Conservation (phyloP, 2,329 filamentous ascomycete species). For the Thelonectria olida region DNA sequence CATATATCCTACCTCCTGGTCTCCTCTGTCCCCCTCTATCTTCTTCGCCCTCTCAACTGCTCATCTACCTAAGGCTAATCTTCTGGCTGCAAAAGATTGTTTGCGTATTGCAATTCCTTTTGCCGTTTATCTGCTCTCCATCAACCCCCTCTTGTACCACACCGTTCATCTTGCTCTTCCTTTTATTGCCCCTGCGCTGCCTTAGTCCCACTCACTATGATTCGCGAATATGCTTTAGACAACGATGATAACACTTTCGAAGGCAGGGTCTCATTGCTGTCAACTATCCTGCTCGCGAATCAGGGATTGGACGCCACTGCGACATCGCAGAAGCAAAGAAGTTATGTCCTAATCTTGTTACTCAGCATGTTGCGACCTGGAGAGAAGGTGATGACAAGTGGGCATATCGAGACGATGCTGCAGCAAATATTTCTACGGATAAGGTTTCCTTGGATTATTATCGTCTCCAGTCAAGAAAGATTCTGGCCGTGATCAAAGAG, state of each 20-base stretch:
- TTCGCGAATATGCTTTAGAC: neutral
- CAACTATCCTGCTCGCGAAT: slow-evolving; percentile 90
- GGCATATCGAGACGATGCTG: slow-evolving; percentile 87
- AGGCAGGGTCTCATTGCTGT: slow-evolving; percentile 94
- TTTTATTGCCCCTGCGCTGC: neutral
- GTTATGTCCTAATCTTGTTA: slow-evolving; percentile 82
- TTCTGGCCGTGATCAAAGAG: slow-evolving; percentile 81
- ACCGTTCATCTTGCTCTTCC: neutral
- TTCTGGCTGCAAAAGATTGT: neutral
- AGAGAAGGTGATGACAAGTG: slow-evolving; percentile 90
- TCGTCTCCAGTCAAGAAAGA: slow-evolving; percentile 82
- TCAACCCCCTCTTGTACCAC: no score
- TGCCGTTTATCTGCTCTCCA: no score
- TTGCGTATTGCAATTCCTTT: neutral
- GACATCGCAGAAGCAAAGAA: slow-evolving; percentile 84
- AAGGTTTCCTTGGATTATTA: slow-evolving; percentile 97
- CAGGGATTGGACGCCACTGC: slow-evolving; percentile 82
- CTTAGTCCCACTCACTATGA: neutral
- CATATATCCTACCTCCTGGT: neutral
- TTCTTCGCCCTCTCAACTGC: neutral
- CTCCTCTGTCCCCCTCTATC: neutral
- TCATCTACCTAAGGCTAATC: neutral
- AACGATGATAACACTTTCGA: slow-evolving; percentile 27
- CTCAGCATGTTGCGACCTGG: slow-evolving; percentile 96
- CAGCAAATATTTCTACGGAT: slow-evolving; percentile 81